Evolutionary conservation across 345 rosid species (phyloP).

Genomic region (Leavenworthia alabamica): DNA sequence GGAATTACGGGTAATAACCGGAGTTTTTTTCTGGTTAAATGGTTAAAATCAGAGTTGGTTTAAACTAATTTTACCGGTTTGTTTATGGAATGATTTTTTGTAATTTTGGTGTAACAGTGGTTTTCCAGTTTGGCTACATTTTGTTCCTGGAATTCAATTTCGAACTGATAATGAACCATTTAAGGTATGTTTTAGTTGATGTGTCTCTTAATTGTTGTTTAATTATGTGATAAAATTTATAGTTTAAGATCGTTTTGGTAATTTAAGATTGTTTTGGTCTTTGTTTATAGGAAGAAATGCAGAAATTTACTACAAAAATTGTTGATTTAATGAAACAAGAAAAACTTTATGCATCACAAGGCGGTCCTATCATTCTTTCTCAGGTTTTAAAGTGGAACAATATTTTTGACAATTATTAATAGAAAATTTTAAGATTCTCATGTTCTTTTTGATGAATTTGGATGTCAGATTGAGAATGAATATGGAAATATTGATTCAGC

Average conservation of each 20-base stretch:
- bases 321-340: conserved; percentile 87
- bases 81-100: neutral
- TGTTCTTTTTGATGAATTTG: neutral
- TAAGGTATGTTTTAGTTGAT: conserved; percentile 45
- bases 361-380: conserved; percentile 91
- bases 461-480: conserved; percentile 86
- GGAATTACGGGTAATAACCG: conserved; percentile 76
- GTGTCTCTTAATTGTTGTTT: neutral
- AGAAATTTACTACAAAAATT: conserved; percentile 77
- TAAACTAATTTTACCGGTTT: neutral
- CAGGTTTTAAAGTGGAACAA: conserved; percentile 42
- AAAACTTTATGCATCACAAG: conserved; percentile 88
- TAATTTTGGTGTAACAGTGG: conserved; percentile 45
- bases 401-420: neutral
- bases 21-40: neutral
- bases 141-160: conserved; percentile 69
- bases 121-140: conserved; percentile 93
- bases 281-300: conserved; percentile 67
- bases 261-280: neutral
- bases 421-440: neutral
- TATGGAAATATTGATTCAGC: conserved; percentile 68
- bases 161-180: conserved; percentile 86
- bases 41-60: neutral
- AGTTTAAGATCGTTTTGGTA: neutral
- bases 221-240: neutral